These are phyloP conservation scores for Cryptococcus deneoformans DNA, from an alignment of 1,284 basidiomycete species.

Conservation along the genomic window DNA sequence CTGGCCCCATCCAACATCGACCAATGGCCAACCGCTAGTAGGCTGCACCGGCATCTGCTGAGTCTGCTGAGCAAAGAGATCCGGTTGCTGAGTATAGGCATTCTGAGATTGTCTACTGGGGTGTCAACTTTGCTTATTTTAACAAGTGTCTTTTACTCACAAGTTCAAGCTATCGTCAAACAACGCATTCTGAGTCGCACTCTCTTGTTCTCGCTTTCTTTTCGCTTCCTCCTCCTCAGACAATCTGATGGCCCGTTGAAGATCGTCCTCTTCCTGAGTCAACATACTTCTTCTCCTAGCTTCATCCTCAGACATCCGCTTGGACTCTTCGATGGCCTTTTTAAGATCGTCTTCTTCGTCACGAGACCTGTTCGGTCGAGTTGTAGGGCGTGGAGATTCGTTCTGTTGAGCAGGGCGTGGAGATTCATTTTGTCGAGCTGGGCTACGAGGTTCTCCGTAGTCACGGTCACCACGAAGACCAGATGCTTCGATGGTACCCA, in stretches of 20 bases:
- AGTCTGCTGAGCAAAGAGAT: slow-evolving; percentile 40
- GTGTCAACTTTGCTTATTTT: background rate
- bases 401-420: slow-evolving; percentile 1
- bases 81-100: slow-evolving; percentile 38
- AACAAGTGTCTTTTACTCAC: slow-evolving; percentile 47
- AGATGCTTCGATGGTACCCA: slow-evolving; percentile 56
- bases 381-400: background rate
- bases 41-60: slow-evolving; percentile 36
- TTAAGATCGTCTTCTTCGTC: slow-evolving; percentile 77
- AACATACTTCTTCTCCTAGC: slow-evolving; percentile 55
- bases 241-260: slow-evolving; percentile 71
- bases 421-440: background rate
- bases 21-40: slow-evolving; percentile 55
- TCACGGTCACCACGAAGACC: slow-evolving; percentile 51
- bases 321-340: slow-evolving; percentile 82
- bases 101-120: slow-evolving; percentile 28
- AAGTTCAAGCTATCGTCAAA: slow-evolving; percentile 82
- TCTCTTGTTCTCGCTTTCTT: slow-evolving; percentile 66
- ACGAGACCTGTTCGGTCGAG: slow-evolving; percentile 20
- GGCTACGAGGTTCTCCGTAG: slow-evolving; percentile 47
- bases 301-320: slow-evolving; percentile 71
- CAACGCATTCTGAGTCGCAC: slow-evolving; percentile 68
- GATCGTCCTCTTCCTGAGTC: slow-evolving; percentile 63
- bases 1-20: slow-evolving; percentile 56
- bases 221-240: slow-evolving; percentile 84